Evolutionary conservation across 2,329 filamentous ascomycete species (phyloP).

Genomic region (Fusarium dlaminii): DNA sequence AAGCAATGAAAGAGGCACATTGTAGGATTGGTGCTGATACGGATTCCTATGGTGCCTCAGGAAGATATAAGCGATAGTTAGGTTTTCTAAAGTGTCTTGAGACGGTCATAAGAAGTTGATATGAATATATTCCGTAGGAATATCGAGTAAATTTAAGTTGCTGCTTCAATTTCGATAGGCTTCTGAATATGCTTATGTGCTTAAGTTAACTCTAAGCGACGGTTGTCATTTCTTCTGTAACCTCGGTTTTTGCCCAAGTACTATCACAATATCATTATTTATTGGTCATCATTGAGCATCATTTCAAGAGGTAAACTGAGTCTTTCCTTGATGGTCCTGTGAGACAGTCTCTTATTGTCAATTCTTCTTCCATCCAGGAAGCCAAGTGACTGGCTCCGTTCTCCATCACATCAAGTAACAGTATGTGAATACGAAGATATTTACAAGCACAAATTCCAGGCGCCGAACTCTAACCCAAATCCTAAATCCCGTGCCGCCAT

Average conservation of each 20-base stretch:
- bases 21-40: not conserved
- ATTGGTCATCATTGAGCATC: not conserved
- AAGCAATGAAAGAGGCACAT: no score
- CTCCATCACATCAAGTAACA: conserved; percentile 14
- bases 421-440: conserved; percentile 36
- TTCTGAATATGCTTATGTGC: not conserved
- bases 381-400: conserved; percentile 14
- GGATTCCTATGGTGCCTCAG: not conserved
- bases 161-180: not conserved
- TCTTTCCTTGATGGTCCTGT: not conserved
- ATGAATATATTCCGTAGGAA: not conserved
- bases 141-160: not conserved
- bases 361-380: conserved; percentile 32
- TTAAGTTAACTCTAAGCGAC: not conserved
- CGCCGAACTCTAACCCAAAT: conserved; percentile 16
- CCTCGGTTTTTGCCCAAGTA: not conserved
- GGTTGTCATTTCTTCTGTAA: not conserved
- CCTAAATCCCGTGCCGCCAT: conserved; percentile 10
- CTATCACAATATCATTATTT: not conserved
- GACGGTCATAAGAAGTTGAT: not conserved
- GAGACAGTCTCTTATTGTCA: conserved; percentile 12
- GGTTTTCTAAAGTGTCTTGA: not conserved
- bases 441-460: conserved; percentile 36
- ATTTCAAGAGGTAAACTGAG: not conserved
- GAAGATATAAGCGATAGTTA: not conserved